Evolutionary conservation across 495 filamentous ascomycete species (phyloP).

Genomic region (Penicillium nucicola): DNA sequence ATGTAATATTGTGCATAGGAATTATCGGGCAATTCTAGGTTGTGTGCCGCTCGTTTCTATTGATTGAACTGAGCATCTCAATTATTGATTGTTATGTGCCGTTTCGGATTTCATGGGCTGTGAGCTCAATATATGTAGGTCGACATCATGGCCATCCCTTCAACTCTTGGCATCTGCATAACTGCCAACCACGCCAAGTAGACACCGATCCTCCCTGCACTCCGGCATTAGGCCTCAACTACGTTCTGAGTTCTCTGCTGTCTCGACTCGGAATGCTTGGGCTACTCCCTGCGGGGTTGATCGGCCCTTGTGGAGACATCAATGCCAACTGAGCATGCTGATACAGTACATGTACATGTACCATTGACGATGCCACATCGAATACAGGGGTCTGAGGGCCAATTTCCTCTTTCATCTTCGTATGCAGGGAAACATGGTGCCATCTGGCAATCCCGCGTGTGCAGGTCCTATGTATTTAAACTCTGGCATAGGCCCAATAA

Average conservation of each 20-base stretch:
- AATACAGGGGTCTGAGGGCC: slow-evolving; percentile 9
- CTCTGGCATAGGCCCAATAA: slow-evolving; percentile 1
- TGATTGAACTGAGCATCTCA: not conserved
- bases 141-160: slow-evolving; percentile 1
- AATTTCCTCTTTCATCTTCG: slow-evolving; percentile 1
- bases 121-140: not conserved
- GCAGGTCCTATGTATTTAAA: slow-evolving; percentile 15
- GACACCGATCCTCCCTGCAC: not conserved
- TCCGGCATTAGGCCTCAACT: slow-evolving; percentile 1
- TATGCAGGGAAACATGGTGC: not conserved
- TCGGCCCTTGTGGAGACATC: slow-evolving; percentile 12
- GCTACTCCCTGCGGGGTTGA: slow-evolving; percentile 16
- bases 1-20: not conserved
- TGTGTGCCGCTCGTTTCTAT: not conserved
- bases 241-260: not conserved
- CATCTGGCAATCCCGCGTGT: not conserved
- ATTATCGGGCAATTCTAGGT: not conserved
- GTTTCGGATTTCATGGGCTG: not conserved
- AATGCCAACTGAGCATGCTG: slow-evolving; percentile 8
- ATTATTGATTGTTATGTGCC: no score
- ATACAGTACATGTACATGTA: not conserved
- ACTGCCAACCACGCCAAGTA: slow-evolving; percentile 13
- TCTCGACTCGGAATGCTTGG: slow-evolving; percentile 8
- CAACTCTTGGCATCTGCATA: slow-evolving; percentile 12
- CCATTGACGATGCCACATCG: slow-evolving; percentile 1